A percentile compares a stretch with the other conserved stretches of the same genome.
Evolutionary conservation across 352 stramenopile genomes (phyloP).

Genomic region (Pythium aquatile): DNA sequence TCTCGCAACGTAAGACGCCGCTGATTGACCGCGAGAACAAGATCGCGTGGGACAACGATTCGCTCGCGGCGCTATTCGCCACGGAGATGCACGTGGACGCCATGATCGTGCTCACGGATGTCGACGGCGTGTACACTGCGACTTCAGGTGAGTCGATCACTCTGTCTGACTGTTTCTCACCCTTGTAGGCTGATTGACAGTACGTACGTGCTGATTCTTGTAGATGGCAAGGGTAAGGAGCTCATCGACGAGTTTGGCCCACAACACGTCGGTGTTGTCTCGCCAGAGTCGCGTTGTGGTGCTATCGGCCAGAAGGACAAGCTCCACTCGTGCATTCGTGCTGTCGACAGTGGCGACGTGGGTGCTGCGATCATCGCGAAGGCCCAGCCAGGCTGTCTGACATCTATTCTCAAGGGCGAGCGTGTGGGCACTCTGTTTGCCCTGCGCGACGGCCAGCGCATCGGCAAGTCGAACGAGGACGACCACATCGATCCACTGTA

Average conservation of each 20-base stretch:
- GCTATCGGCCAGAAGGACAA: constrained; percentile 78
- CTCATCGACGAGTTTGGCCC: constrained; percentile 53
- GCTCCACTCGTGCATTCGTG: constrained; percentile 74
- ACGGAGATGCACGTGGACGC: constrained; percentile 70
- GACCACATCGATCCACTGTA: constrained; percentile 66
- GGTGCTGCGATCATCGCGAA: constrained; percentile 64
- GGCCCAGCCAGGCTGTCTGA: constrained; percentile 54
- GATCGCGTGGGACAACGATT: constrained; percentile 87
- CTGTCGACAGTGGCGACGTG: constrained; percentile 67
- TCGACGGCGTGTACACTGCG: constrained; percentile 56
- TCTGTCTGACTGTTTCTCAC: too few species aligned
- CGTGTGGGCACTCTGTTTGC: constrained; percentile 67
- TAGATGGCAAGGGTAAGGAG: constrained; percentile 34
- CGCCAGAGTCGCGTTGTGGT: constrained; percentile 54
- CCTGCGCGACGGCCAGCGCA: constrained; percentile 36
- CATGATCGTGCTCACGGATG: constrained; percentile 77
- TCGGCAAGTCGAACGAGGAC: constrained; percentile 47
- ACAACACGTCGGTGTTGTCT: constrained; percentile 42
- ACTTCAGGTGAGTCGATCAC: constrained; percentile 13
- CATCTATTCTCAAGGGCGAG: constrained; percentile 68
- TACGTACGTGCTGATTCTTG: not conserved
- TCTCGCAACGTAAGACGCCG: constrained; percentile 61
- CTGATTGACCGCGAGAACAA: constrained; percentile 51
- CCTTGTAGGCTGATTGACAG: not conserved
- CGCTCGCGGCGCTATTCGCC: constrained; percentile 73